Evolutionary conservation across 2,329 filamentous ascomycete genomes (phyloP).

Genomic region (Penicillium decumbens): DNA sequence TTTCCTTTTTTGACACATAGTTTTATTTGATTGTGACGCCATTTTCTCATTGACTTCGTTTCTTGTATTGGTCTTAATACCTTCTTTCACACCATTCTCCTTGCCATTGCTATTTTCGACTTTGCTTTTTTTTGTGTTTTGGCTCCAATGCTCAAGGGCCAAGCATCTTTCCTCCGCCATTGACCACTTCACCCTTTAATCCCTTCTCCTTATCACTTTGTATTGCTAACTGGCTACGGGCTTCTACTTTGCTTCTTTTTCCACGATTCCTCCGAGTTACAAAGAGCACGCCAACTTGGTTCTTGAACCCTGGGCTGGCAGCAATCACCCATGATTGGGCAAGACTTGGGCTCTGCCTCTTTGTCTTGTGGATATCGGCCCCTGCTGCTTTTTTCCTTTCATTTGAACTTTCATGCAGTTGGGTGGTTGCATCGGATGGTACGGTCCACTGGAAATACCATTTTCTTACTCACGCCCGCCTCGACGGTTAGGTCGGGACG

Average conservation of each 20-base stretch:
- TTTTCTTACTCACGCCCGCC: conserved; percentile 2
- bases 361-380: background rate
- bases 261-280: conserved; percentile 4
- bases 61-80: conserved; percentile 34
- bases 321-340: background rate
- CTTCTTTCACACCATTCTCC: conserved; percentile 19
- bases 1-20: conserved; percentile 11
- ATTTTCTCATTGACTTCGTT: conserved; percentile 23
- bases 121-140: conserved; percentile 17
- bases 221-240: conserved; percentile 41
- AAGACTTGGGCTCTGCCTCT: background rate
- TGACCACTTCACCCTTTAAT: conserved; percentile 29
- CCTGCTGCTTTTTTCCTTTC: conserved; percentile 11
- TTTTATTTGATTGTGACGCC: conserved; percentile 8
- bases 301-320: background rate
- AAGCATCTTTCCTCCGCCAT: conserved; percentile 24
- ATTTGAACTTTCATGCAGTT: conserved; percentile 13
- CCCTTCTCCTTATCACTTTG: conserved; percentile 31
- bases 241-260: conserved; percentile 22
- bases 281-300: background rate
- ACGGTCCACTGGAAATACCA: conserved; percentile 15
- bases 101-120: conserved; percentile 10
- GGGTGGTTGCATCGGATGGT: conserved; percentile 18
- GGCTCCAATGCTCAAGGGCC: conserved; percentile 20
- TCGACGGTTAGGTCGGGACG: background rate